Conservation (phyloP, 2,329 filamentous ascomycete genomes). For the Colletotrichum tanaceti region DNA sequence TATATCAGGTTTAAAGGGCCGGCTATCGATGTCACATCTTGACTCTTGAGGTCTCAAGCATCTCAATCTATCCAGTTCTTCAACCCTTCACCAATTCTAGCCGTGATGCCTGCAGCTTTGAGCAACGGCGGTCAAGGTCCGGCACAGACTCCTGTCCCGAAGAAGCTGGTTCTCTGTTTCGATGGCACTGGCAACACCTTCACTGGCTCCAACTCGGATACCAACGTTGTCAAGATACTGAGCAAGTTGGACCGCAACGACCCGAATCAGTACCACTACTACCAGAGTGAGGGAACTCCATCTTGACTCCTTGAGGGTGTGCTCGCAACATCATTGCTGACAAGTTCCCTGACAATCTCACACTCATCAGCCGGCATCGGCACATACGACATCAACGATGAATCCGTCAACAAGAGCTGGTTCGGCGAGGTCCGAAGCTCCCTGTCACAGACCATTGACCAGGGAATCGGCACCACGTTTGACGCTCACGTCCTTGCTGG, state of each 20-base stretch:
- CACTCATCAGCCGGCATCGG: conserved; percentile 57
- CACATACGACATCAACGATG: conserved; percentile 60
- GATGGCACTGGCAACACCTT: conserved; percentile 62
- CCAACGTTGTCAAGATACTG: conserved; percentile 65
- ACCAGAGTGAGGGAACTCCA: conserved; percentile 54
- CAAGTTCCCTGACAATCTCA: too few relatives aligned
- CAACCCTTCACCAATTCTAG: not conserved
- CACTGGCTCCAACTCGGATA: conserved; percentile 60
- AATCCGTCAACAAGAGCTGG: conserved; percentile 53
- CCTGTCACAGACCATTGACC: conserved; percentile 55
- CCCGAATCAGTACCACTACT: conserved; percentile 60
- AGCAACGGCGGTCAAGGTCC: not conserved
- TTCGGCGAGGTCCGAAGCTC: conserved; percentile 51
- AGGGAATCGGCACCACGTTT: conserved; percentile 59
- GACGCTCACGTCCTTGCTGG: conserved; percentile 64
- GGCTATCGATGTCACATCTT: too few relatives aligned
- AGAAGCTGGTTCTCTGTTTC: conserved; percentile 61
- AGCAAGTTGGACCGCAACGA: conserved; percentile 58
- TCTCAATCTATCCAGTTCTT: too few relatives aligned
- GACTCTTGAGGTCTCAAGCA: too few relatives aligned
- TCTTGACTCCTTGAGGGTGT: rapidly evolving
- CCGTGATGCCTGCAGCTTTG: not conserved
- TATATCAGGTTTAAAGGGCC: not conserved
- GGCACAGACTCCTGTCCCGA: conserved; percentile 37
- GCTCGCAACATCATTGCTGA: not conserved